Evolutionary conservation across 176 grass and related monocot species (phyloP).

Genomic region (Triticum timopheevii): DNA sequence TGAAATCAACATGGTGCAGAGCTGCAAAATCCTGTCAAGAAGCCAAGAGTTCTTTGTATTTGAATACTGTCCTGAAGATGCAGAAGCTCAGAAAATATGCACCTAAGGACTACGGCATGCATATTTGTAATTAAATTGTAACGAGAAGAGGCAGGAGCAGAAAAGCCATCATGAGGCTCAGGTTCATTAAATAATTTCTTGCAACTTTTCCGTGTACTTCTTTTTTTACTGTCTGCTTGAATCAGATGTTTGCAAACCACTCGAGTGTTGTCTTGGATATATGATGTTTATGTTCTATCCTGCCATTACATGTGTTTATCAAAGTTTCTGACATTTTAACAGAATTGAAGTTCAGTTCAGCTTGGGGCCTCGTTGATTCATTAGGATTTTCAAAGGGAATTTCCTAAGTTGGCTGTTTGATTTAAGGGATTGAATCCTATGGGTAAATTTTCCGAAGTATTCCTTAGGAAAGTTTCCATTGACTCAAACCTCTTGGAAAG

Average conservation of each 20-base stretch:
- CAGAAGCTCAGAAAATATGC: background rate
- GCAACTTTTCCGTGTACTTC: background rate
- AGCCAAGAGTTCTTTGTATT: background rate
- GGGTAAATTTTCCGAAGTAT: background rate
- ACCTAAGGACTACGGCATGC: background rate
- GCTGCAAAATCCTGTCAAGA: background rate
- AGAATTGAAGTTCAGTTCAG: background rate
- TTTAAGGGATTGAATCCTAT: background rate
- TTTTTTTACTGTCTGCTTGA: background rate
- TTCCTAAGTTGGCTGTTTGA: background rate
- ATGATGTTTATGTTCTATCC: background rate
- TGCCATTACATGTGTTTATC: background rate
- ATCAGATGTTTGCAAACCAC: background rate
- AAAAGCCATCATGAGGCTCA: background rate
- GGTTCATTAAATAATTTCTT: constrained; percentile 5
- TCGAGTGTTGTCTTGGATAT: background rate
- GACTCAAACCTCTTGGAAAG: background rate
- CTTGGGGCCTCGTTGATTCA: too few relatives aligned
- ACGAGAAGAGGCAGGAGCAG: background rate
- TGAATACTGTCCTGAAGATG: background rate
- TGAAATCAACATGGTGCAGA: background rate
- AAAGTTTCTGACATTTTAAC: background rate
- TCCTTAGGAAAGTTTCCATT: background rate
- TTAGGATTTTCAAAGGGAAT: too few relatives aligned
- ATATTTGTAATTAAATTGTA: background rate